A percentile compares a stretch with the other conserved stretches of the same genome.
phyloP scores from a whole-genome alignment of 768 basidiomycete species.

The Phylloporus rhodoxanthus region DNA sequence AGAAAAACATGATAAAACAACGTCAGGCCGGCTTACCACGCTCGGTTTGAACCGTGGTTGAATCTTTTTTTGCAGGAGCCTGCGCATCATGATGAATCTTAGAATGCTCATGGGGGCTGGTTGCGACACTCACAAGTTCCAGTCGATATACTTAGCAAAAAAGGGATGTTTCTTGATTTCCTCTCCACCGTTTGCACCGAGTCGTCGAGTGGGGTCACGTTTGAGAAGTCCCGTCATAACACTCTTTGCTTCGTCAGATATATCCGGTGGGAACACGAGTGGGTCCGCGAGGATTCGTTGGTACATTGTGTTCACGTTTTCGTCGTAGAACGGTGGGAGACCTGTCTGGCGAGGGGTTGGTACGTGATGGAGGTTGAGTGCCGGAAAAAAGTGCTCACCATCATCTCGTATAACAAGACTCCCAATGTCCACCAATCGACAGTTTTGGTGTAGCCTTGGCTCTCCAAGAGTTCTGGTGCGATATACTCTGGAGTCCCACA shows the following conservation, averaged over 20 bases:
- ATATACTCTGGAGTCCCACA: slow-evolving; percentile 99
- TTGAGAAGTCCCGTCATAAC: slow-evolving; percentile 86
- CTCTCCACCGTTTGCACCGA: slow-evolving; percentile 91
- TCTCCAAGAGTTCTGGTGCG: slow-evolving; percentile 93
- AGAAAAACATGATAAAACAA: background rate
- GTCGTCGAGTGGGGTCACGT: slow-evolving; percentile 77
- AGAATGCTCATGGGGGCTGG: background rate
- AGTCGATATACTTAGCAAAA: slow-evolving; percentile 91
- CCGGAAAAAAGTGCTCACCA: slow-evolving; percentile 44
- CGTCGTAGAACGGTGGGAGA: slow-evolving; percentile 97
- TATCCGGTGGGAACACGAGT: slow-evolving; percentile 84
- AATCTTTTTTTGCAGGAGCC: slow-evolving; percentile 87
- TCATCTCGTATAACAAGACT: slow-evolving; percentile 95
- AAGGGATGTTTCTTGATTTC: slow-evolving; percentile 96
- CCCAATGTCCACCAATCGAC: slow-evolving; percentile 99
- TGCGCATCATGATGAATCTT: slow-evolving; percentile 21
- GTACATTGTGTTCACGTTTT: slow-evolving; percentile 98
- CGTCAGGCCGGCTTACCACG: slow-evolving; percentile 53
- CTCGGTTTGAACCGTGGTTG: slow-evolving; percentile 97
- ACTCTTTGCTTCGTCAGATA: slow-evolving; percentile 80
- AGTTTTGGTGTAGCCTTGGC: slow-evolving; percentile 94
- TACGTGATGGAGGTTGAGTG: slow-evolving; percentile 2
- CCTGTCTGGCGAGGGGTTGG: slow-evolving; percentile 56
- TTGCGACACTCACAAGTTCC: slow-evolving; percentile 54
- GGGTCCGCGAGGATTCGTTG: slow-evolving; percentile 93